Conservation (phyloP, 495 filamentous ascomycete genomes). For the Xylaria nigripes region DNA sequence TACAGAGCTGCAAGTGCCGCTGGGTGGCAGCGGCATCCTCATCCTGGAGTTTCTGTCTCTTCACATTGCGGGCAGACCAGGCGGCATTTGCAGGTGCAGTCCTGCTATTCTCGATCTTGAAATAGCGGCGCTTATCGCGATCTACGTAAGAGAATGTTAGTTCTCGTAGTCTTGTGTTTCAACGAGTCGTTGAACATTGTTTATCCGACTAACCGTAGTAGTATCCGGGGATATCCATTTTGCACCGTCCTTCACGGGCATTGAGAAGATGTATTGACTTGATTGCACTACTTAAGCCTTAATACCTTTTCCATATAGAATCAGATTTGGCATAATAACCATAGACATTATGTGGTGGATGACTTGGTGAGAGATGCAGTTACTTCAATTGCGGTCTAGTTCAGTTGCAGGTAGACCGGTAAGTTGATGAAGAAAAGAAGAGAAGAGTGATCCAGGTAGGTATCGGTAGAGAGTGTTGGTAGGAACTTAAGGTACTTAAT, state of each 20-base stretch:
- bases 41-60: constrained; percentile 27
- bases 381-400: not conserved
- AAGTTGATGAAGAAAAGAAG: too few relatives aligned
- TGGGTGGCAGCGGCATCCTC: constrained; percentile 3
- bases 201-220: constrained; percentile 36
- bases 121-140: constrained; percentile 37
- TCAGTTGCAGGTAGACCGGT: not conserved
- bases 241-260: not conserved
- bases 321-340: not conserved
- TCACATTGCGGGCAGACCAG: constrained; percentile 33
- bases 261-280: not conserved
- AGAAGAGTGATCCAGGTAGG: too few relatives aligned
- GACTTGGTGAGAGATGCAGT: too few relatives aligned
- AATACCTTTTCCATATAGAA: not conserved
- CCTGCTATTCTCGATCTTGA: constrained; percentile 35
- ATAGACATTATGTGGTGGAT: not conserved
- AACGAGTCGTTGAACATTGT: not conserved
- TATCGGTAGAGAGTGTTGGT: too few relatives aligned
- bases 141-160: constrained; percentile 23
- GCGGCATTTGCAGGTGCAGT: constrained; percentile 27
- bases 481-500: too few relatives aligned
- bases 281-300: not conserved
- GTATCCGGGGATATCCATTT: constrained; percentile 33
- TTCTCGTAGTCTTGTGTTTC: not conserved
- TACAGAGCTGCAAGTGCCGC: constrained; percentile 3